Base-by-base conservation (phyloP, 2,329 filamentous ascomycete species). In the Pyrenochaeta sp. region DNA sequence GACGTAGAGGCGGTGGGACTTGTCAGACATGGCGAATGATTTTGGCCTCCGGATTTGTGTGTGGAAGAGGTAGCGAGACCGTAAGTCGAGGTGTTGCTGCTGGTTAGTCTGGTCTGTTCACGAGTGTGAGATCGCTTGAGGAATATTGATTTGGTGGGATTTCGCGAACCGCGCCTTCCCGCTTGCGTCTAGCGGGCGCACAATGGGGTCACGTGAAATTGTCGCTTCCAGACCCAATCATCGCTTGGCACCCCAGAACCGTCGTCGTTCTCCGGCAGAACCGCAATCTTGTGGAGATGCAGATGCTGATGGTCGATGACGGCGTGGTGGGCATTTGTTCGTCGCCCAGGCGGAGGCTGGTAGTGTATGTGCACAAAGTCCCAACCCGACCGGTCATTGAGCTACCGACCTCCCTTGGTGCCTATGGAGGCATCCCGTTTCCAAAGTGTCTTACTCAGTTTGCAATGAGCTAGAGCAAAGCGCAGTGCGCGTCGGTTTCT, bases 1-100 rank as follows among this genome's bases (percentile, higher is more conserved):
- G 48, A 72, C 69, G 58, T 72, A 72, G 58, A 72, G 65, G 58
- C 65, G 65, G 62, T 69, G 65, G 56, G 61, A 65, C 55, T 65
- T 61, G 47, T 69, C 66, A 65, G 66, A 66, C 66, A 69, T 69
- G 60, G 61, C 63, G 65, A 63, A 53, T 50, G 48, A 54, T 62
- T 65, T 55, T 63, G 61, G 53, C 52, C 58, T 61, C 51, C 47
- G 53, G 44, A 24, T 42, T 46, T 55, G 41, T 60, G 51, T 55
- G 51, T 58, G 53, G 42, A 34, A 58, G 54, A 51, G 58, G 53
- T 55, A 44, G 55, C 55, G 56, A 48, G 60, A 52, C 53, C 55
- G 53, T 42, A 37, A 46, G 57, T 61, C 58, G 60, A 58, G 53
- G 52, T 57, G 58, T 51, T 67, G 60, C 58, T 65, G 58, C 56